Evolutionary conservation across 129 eudicot genomes (phyloP).

Genomic region (Escallonia herrerae): DNA sequence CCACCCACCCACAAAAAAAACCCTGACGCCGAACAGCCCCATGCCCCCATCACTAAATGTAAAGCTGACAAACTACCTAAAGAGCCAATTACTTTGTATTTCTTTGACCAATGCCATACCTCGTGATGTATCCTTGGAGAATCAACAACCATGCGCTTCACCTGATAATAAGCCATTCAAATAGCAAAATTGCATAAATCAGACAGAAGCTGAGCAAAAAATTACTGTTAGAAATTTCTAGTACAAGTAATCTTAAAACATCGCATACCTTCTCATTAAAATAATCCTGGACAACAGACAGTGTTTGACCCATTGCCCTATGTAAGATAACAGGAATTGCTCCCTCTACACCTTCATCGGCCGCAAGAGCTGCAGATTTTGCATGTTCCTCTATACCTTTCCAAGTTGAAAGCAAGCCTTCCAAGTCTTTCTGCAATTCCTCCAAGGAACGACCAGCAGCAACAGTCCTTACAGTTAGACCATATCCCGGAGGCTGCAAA

Average conservation of each 20-base stretch:
- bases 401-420: slow-evolving; percentile 89
- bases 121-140: slow-evolving; percentile 98
- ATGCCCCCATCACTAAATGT: too few relatives aligned
- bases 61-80: too few relatives aligned
- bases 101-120: slow-evolving; percentile 40
- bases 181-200: slow-evolving; percentile 6
- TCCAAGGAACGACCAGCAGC: slow-evolving; percentile 84
- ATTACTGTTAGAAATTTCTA: too few relatives aligned
- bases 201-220: not conserved
- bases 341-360: slow-evolving; percentile 95
- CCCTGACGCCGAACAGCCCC: too few relatives aligned
- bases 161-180: slow-evolving; percentile 43
- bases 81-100: too few relatives aligned
- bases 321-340: slow-evolving; percentile 89
- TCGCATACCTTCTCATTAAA: slow-evolving; percentile 65
- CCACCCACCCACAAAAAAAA: too few relatives aligned
- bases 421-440: slow-evolving; percentile 84
- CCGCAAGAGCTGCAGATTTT: slow-evolving; percentile 95
- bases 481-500: slow-evolving; percentile 85
- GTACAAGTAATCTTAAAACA: too few relatives aligned
- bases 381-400: slow-evolving; percentile 79
- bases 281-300: slow-evolving; percentile 91
- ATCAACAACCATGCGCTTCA: slow-evolving; percentile 88
- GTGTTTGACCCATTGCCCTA: slow-evolving; percentile 92
- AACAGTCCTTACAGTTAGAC: slow-evolving; percentile 81